Conservation (phyloP, 2,329 filamentous ascomycete genomes). For the Aureobasidium melanogenum region DNA sequence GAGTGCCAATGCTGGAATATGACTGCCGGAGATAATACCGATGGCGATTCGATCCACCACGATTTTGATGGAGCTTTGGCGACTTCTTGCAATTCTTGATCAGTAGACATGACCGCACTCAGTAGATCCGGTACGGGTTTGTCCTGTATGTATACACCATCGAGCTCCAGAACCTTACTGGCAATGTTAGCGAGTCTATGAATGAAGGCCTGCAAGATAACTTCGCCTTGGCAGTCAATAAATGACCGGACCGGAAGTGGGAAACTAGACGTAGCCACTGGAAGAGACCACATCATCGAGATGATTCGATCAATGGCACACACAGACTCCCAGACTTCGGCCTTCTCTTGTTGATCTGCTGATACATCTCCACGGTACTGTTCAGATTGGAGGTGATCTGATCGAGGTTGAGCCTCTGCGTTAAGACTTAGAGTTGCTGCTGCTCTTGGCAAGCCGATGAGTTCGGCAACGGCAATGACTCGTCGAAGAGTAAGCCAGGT, state of each 20-base stretch:
- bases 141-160: conserved; percentile 17
- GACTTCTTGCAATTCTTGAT: conserved; percentile 20
- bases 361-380: conserved; percentile 7
- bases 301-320: conserved; percentile 26
- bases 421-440: conserved; percentile 1
- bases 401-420: not conserved
- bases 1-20: not conserved
- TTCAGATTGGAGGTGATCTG: not conserved
- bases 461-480: conserved; percentile 29
- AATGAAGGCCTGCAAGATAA: conserved; percentile 20
- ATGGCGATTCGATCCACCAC: conserved; percentile 14
- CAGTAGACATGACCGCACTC: conserved; percentile 19
- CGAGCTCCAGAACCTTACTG: conserved; percentile 20
- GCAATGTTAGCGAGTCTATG: conserved; percentile 20
- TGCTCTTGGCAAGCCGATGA: conserved; percentile 28
- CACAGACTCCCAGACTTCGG: conserved; percentile 26
- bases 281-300: conserved; percentile 29
- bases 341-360: conserved; percentile 15
- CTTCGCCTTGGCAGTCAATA: conserved; percentile 17
- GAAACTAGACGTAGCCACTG: conserved; percentile 23
- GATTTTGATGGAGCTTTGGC: conserved; percentile 18
- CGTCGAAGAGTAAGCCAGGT: conserved; percentile 31
- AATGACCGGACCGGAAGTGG: conserved; percentile 15
- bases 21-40: not conserved
- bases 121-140: conserved; percentile 17